Evolutionary conservation across 2,329 filamentous ascomycete species (phyloP).

Genomic region (Magnaporthiopsis rhizophila): DNA sequence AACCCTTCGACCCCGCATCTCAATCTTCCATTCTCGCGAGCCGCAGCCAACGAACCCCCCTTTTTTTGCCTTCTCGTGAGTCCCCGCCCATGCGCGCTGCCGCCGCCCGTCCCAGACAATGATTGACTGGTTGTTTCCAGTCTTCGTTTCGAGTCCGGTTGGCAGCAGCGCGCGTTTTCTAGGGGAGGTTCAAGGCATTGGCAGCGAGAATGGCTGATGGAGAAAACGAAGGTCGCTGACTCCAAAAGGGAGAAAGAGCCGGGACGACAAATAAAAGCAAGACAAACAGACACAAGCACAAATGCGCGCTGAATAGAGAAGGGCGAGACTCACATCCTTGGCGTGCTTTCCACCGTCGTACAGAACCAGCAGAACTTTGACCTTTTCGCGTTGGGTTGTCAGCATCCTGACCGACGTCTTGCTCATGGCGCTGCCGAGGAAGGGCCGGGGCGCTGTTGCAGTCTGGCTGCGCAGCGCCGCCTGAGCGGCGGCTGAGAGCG

Average conservation of each 20-base stretch:
- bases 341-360: conserved; percentile 91
- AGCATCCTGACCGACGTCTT: conserved; percentile 51
- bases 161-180: too few relatives aligned
- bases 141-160: too few relatives aligned
- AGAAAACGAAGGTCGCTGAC: too few relatives aligned
- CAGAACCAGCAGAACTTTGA: conserved; percentile 89
- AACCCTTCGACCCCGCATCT: conserved; percentile 4
- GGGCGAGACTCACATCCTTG: conserved; percentile 55
- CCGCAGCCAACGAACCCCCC: neutral
- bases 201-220: too few relatives aligned
- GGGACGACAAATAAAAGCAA: conserved; percentile 3
- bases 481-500: conserved; percentile 6
- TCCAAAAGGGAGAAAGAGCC: neutral
- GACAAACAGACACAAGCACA: neutral
- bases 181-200: too few relatives aligned
- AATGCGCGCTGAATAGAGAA: neutral
- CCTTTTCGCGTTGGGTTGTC: conserved; percentile 53
- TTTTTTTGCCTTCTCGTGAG: neutral
- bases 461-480: conserved; percentile 1
- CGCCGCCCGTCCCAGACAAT: too few relatives aligned
- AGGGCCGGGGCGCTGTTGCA: neutral
- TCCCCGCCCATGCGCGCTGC: too few relatives aligned
- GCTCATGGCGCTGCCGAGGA: conserved; percentile 9
- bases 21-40: conserved; percentile 8
- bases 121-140: too few relatives aligned